These are phyloP conservation scores for Urtica urens DNA, from an alignment of 306 rosid genomes.

Conservation along the genomic window DNA sequence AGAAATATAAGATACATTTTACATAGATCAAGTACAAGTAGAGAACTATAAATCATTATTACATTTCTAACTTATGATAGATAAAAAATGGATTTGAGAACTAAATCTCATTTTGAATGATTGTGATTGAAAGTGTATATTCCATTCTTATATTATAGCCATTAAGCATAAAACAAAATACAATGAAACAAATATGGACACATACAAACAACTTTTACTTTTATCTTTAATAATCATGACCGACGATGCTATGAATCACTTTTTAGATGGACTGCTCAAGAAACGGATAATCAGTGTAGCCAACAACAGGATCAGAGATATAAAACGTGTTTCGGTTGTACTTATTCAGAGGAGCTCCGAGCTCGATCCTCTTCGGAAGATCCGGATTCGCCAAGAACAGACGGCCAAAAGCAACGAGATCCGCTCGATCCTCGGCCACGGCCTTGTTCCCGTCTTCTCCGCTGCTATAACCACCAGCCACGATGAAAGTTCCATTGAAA, in stretches of 20 bases:
- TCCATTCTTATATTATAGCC: too few species aligned
- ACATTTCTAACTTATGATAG: too few species aligned
- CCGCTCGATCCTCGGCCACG: constrained; percentile 13
- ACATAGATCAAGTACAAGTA: too few species aligned
- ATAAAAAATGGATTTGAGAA: too few species aligned
- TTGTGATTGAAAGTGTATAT: too few species aligned
- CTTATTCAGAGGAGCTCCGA: constrained; percentile 9
- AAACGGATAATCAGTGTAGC: constrained; percentile 24
- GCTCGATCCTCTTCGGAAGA: constrained; percentile 13
- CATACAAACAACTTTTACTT: background rate
- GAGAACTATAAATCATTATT: too few species aligned
- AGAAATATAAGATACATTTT: too few species aligned
- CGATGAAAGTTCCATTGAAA: constrained; percentile 22
- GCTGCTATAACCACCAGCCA: constrained; percentile 16
- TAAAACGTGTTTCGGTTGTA: constrained; percentile 14
- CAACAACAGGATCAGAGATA: constrained; percentile 14
- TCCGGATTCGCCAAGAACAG: constrained; percentile 27
- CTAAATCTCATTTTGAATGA: too few species aligned
- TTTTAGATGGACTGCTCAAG: background rate
- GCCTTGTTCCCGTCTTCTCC: constrained; percentile 22
- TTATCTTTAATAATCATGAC: background rate
- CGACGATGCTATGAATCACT: too few species aligned
- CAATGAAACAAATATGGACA: too few species aligned
- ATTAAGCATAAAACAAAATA: too few species aligned
- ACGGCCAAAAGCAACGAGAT: constrained; percentile 21